Evolutionary conservation across 83 land plant species (phyloP), one percentile per base, ranked within the genome.

Genomic region (Larix sibirica): DNA sequence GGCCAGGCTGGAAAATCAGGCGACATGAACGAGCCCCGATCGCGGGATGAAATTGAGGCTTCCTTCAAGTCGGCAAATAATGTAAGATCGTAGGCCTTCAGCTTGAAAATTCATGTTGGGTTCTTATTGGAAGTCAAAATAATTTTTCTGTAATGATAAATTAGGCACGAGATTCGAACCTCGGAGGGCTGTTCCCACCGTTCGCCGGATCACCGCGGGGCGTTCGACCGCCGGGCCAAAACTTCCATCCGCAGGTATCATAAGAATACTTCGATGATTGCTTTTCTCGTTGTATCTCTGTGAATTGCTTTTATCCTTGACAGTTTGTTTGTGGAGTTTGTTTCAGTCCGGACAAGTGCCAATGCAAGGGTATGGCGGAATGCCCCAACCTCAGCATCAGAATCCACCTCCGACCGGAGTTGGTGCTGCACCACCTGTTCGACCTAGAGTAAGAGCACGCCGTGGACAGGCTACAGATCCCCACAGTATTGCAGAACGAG

Each of bases 391-490:
- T 21, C 85, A 31, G 47, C 87, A 17, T 56, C 87, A 38, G 92
- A 86, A 10, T 64, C 86, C 81, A 81, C 87, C n/a, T 50, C 88
- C 77, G 76, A 67, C 62, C 83, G 82, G 12, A 83, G 88, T 24
- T 78, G 82, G 80, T 58, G 83, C 85, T 0, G 58, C 77, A 40
- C 88, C 90, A 66, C 86, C 90, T 63, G 93, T 92, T 16, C 83
- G 91, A 70, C 97, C 95, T 79, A 83, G 96, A 47, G 96, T 94
- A 59, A 86, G 97, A 70, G 97, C 97, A 36, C 84, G 97, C 26
- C 89, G 97, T 40, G 97, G 97, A 20, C 97, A 95, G 81, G 97
- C 97, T 21, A 95, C 97, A 47, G 96, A 95, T 81, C 97, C 97
- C 6, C 97, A 94, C 86, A 95, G 97, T 83, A 95, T 95, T 24